These are phyloP conservation scores for Orychophragmus violaceus DNA, from an alignment of 345 rosid species.

Conservation along the genomic window DNA sequence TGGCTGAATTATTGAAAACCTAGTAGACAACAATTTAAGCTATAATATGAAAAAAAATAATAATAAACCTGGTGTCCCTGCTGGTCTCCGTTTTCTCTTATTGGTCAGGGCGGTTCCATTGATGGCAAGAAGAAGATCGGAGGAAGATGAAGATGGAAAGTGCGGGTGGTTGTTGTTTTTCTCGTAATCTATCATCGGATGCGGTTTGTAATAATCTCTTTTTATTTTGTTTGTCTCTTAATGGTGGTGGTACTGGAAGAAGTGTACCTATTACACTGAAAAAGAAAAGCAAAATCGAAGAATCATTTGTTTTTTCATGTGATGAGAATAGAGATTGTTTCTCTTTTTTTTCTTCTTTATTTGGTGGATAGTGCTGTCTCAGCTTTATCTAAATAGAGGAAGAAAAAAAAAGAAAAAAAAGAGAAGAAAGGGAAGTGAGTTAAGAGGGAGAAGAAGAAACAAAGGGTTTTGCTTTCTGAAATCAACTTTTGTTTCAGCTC, in stretches of 20 bases:
- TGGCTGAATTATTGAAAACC: conserved; percentile 4
- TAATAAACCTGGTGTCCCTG: conserved; percentile 80
- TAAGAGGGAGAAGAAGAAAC: conserved; percentile 26
- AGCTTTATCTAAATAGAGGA: conserved; percentile 26
- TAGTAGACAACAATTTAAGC: neutral
- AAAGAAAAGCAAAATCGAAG: conserved; percentile 15
- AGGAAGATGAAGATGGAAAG: conserved; percentile 14
- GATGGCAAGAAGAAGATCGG: conserved; percentile 13
- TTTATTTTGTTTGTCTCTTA: neutral
- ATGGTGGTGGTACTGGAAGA: neutral
- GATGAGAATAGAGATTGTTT: conserved; percentile 4
- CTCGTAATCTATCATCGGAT: conserved; percentile 19
- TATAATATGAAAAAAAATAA: neutral
- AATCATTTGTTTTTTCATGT: conserved; percentile 30
- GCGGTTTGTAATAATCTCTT: neutral
- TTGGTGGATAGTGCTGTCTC: conserved; percentile 22
- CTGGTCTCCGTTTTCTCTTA: conserved; percentile 76
- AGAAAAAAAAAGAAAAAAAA: too few species aligned
- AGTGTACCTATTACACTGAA: conserved; percentile 12
- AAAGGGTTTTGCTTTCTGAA: conserved; percentile 29
- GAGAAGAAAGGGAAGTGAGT: conserved; percentile 21
- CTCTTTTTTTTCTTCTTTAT: neutral
- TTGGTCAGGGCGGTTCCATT: conserved; percentile 8
- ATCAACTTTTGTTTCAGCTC: conserved; percentile 27
- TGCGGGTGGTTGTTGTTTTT: conserved; percentile 8